Evolutionary conservation across 805 yeast genomes (phyloP).

Genomic region (Nakazawaea sp.): DNA sequence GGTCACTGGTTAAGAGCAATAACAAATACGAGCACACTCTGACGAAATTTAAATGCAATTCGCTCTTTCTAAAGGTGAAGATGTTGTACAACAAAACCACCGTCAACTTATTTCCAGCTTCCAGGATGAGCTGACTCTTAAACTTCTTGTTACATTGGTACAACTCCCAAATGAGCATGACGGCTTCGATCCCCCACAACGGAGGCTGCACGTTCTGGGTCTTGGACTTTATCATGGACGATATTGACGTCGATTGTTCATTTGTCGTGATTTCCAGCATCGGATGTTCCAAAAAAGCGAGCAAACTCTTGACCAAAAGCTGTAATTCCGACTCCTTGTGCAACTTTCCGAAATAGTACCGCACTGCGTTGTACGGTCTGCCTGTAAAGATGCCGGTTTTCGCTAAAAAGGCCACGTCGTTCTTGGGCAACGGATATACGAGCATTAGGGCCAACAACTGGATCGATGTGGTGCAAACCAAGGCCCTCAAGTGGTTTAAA

Average conservation of each 20-base stretch:
- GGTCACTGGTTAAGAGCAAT: conserved; percentile 37
- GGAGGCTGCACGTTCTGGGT: conserved; percentile 16
- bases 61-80: conserved; percentile 35
- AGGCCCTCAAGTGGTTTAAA: conserved; percentile 34
- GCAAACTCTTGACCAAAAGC: conserved; percentile 39
- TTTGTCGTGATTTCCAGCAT: conserved; percentile 20
- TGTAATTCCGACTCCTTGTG: conserved; percentile 48
- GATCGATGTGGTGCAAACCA: conserved; percentile 46
- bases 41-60: conserved; percentile 33
- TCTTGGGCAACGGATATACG: conserved; percentile 58
- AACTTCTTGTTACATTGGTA: conserved; percentile 64
- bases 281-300: conserved; percentile 41
- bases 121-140: conserved; percentile 34
- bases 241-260: conserved; percentile 15
- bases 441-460: conserved; percentile 58
- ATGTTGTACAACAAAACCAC: conserved; percentile 53
- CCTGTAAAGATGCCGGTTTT: conserved; percentile 22
- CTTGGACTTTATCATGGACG: conserved; percentile 21
- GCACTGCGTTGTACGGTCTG: conserved; percentile 38
- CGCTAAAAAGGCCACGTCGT: conserved; percentile 28
- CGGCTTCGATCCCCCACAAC: conserved; percentile 50
- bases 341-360: conserved; percentile 45
- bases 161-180: conserved; percentile 69
- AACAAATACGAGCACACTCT: conserved; percentile 46
- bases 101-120: conserved; percentile 46